Percentiles rank a stretch among this genome's conserved stretches.
These are phyloP conservation scores for Beta vulgaris DNA, from an alignment of 148 eudicot genomes.

Conservation along the genomic window DNA sequence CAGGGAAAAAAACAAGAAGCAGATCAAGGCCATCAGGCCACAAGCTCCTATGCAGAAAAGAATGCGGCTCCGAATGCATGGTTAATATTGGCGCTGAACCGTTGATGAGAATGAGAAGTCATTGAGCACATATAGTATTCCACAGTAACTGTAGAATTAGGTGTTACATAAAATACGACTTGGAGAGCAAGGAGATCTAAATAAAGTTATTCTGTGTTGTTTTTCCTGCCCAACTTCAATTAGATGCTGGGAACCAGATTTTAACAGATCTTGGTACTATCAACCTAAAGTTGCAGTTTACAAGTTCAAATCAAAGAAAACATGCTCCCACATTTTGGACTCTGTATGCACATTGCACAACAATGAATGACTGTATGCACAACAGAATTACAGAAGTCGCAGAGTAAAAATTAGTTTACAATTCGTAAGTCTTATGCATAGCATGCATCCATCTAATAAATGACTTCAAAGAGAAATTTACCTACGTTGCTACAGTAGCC, in stretches of 20 bases:
- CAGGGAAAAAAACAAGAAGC: neutral
- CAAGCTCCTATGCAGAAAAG: too few species aligned
- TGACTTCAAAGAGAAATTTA: neutral
- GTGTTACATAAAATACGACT: too few species aligned
- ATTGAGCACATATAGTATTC: too few species aligned
- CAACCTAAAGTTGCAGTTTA: neutral
- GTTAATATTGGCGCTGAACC: too few species aligned
- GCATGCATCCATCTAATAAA: neutral
- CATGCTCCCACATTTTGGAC: neutral
- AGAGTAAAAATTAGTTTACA: neutral
- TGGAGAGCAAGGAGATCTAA: too few species aligned
- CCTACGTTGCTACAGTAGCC: conserved; percentile 62
- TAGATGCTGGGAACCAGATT: neutral
- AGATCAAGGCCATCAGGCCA: too few species aligned
- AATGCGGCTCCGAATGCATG: too few species aligned
- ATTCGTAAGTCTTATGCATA: neutral
- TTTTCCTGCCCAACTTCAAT: neutral
- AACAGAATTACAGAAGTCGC: neutral
- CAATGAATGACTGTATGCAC: too few species aligned
- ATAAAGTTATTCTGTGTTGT: too few species aligned
- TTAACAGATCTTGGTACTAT: neutral
- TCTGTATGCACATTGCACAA: too few species aligned
- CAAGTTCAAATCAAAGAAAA: neutral
- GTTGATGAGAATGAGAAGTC: too few species aligned
- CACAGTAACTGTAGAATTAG: too few species aligned